Conservation (phyloP, 495 filamentous ascomycete species). For the Neurospora sp. region DNA sequence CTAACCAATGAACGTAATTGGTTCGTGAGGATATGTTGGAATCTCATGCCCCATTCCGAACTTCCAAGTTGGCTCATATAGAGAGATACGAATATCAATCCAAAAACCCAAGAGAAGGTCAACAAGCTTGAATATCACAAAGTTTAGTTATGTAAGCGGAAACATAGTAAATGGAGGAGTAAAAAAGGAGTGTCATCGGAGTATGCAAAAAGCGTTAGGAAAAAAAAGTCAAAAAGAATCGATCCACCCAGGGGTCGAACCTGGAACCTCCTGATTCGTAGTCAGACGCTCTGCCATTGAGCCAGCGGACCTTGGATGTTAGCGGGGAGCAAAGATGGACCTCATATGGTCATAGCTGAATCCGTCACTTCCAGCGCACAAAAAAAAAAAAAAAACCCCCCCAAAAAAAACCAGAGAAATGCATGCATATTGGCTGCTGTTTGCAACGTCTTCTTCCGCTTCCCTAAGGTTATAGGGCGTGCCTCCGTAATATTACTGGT, state of each 20-base stretch:
- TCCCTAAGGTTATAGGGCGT: neutral
- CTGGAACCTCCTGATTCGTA: neutral
- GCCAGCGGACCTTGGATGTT: neutral
- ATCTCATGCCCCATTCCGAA: too few species aligned
- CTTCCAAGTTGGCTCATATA: too few species aligned
- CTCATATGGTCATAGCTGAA: neutral
- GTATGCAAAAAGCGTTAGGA: neutral
- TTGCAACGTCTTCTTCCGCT: neutral
- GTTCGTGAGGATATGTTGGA: too few species aligned
- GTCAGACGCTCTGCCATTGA: neutral
- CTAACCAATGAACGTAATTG: too few species aligned
- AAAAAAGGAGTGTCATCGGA: neutral
- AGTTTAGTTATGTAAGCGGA: neutral
- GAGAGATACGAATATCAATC: too few species aligned
- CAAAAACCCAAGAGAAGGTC: neutral
- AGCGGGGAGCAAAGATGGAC: rapidly evolving
- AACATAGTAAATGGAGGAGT: neutral
- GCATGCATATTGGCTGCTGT: neutral
- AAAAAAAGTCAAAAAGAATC: neutral
- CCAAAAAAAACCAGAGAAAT: neutral
- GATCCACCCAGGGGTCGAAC: neutral
- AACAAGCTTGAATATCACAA: neutral
- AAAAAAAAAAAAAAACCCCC: neutral
- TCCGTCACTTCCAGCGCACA: neutral
- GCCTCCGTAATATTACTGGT: neutral